Conservation (phyloP, 2,329 filamentous ascomycete species). For the Alternaria arbusti region DNA sequence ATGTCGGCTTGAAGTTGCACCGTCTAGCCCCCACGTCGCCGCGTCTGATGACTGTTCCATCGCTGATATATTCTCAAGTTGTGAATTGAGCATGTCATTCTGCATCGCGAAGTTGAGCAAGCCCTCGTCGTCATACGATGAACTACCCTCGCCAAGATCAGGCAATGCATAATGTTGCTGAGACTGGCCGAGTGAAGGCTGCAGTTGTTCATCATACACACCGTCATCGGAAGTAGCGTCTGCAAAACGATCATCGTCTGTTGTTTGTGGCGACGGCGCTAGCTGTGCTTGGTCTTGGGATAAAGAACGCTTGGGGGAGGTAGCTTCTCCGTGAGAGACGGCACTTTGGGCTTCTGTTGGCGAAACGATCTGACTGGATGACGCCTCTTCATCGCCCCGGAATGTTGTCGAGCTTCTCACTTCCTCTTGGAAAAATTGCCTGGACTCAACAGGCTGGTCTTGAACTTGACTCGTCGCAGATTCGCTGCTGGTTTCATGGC, state of each 20-base stretch:
- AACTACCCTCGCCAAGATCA: constrained; percentile 36
- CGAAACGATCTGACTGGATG: background rate
- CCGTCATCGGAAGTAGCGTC: constrained; percentile 50
- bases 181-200: constrained; percentile 10
- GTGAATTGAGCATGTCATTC: constrained; percentile 38
- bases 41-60: constrained; percentile 6
- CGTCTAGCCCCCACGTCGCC: constrained; percentile 12
- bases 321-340: background rate
- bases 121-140: constrained; percentile 44
- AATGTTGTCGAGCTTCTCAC: background rate
- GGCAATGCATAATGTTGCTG: constrained; percentile 12
- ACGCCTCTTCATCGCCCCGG: background rate
- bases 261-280: constrained; percentile 37
- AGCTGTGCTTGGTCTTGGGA: constrained; percentile 15
- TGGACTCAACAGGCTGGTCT: background rate
- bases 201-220: constrained; percentile 17
- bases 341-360: constrained; percentile 2
- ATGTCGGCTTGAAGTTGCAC: constrained; percentile 19
- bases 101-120: constrained; percentile 44
- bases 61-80: constrained; percentile 22
- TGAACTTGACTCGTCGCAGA: constrained; percentile 19
- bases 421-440: background rate
- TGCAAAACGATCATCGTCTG: constrained; percentile 51
- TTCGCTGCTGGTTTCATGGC: constrained; percentile 25
- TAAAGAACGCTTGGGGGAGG: constrained; percentile 2